Base-by-base conservation (phyloP, 2,329 filamentous ascomycete genomes). In the Colletotrichum viniferum region DNA sequence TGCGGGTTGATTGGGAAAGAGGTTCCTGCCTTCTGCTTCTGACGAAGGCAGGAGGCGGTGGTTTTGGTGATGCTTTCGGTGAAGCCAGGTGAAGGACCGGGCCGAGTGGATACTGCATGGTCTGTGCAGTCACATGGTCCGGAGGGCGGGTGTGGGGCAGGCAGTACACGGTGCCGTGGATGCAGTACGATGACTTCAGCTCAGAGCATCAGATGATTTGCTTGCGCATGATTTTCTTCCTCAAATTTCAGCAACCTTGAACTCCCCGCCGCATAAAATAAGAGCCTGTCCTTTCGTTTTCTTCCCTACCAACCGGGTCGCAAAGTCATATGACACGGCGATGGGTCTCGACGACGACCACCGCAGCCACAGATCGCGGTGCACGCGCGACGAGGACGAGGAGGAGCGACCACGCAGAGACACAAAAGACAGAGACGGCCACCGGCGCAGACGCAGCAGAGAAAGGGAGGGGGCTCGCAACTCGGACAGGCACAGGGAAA, bases 311-410 rank as follows among this genome's bases (percentile, higher is more conserved):
- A 13, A 34, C 4, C 18, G 18, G 12, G 28, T n/a, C 18, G 12
- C n/a, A 12, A 32, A 18, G 18, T 32, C 16, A 28, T 10, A 38
- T 8, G 28, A 43, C 5, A 21, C 18, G 21, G 43, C 18, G 12
- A 77, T 77, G 76, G 75, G 43, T 38, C 72, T 71, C 52, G 71
- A 77, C 32, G 68, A 75, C 28, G 76, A 71, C n/a, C 48, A 32
- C 28, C 74, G 52, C 60, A 67, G 43, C 48, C 76, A 74, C 24
- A 58, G 43, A 18, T 58, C 76, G 16, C 67, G 76, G 24, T 63
- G 71, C 26, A 56, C 56, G 34, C 74, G 74, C 36, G 30, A 63
- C 32, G 70, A 72, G 16, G 73, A 74, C 24, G 30, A 69, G 14
- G 67, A 74, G 10, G 67, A 74, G 10, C 61, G 71, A 55, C 36